Base-by-base conservation (phyloP, 495 filamentous ascomycete genomes). In the Hypoxylon fuscum region DNA sequence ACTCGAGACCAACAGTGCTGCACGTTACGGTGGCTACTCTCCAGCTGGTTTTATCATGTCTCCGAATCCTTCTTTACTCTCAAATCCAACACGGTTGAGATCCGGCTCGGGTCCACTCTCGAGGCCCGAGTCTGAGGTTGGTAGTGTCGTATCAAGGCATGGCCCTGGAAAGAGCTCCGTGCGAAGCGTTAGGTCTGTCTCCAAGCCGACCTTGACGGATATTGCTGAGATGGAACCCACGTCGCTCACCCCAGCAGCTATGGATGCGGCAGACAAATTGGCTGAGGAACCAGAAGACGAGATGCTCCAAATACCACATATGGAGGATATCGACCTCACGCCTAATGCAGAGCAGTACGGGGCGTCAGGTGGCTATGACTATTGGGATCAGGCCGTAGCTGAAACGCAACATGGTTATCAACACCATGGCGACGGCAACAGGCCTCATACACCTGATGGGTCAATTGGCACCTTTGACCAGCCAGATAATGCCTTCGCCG, bases 381-480 rank as follows among this genome's bases (percentile, higher is more conserved):
- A 72, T 38, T 70, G 69, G 69, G 58, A 55, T 21, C 63, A 68
- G 21, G 59, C 63, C 15, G 45, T 59, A 20, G 54, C 64, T 9
- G 69, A 73, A 17, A 38, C 72, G 12, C 72, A 71, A 47, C 64
- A 70, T n/a, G 69, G 68, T 35, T 62, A 70, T 20, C 56, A 68
- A 8, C 53, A 60, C 7, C 65, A 20, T 20, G 55, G 45, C 10
- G 46, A 60, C 5, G 37, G 68, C 31, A 60, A 69, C 2, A 72
- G 76, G 15, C 82, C 59, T 20, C 49, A 77, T 23, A 66, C 79
- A 20, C 72, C 75, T 8, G 66, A 87, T 15, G 87, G 82, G 1
- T 93, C 91, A 6, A 80, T 72, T 15, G 87, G 87, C 61, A 93
- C 89, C 17, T 87, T 80, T 59, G 87, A 88, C 15, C 85, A 93